phyloP scores from a whole-genome alignment of 2,329 filamentous ascomycete genomes.

The Samsoniella hepiali region DNA sequence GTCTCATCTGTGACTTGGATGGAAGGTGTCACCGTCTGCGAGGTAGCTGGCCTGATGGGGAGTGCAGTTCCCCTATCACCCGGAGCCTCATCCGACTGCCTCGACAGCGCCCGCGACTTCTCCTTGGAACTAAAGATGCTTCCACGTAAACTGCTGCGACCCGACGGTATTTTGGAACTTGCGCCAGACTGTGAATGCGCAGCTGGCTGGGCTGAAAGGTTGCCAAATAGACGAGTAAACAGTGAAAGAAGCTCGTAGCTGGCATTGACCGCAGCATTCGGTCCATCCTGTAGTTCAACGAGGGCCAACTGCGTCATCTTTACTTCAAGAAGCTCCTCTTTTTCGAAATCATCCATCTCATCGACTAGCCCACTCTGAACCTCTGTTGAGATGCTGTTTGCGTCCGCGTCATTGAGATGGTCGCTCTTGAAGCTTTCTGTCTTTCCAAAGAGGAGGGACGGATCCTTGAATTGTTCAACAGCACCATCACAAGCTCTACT shows the following conservation, averaged over 20 bases:
- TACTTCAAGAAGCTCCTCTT: constrained; percentile 83
- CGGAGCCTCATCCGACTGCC: constrained; percentile 35
- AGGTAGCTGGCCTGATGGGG: constrained; percentile 36
- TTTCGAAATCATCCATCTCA: constrained; percentile 79
- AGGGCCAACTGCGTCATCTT: constrained; percentile 92
- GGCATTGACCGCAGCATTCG: constrained; percentile 81
- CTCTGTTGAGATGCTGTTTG: constrained; percentile 25
- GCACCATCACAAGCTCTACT: constrained; percentile 82
- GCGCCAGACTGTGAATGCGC: constrained; percentile 43
- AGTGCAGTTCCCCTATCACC: constrained; percentile 36
- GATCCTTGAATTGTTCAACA: constrained; percentile 82
- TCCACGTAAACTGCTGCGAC: constrained; percentile 64
- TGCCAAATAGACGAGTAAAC: constrained; percentile 76
- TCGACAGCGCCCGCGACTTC: constrained; percentile 42
- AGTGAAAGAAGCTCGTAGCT: constrained; percentile 80
- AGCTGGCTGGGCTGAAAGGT: constrained; percentile 44
- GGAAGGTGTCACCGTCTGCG: constrained; percentile 56
- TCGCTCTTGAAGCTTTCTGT: constrained; percentile 59
- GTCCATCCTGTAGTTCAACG: constrained; percentile 77
- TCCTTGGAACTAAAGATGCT: constrained; percentile 71
- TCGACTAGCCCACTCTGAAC: constrained; percentile 58
- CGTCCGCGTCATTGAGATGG: constrained; percentile 58
- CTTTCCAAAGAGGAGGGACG: constrained; percentile 65
- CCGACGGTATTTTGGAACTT: constrained; percentile 71
- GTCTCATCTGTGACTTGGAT: constrained; percentile 75